These are phyloP conservation scores for Pavlovales sp. DNA, from an alignment of 208 protist species.

Conservation along the genomic window DNA sequence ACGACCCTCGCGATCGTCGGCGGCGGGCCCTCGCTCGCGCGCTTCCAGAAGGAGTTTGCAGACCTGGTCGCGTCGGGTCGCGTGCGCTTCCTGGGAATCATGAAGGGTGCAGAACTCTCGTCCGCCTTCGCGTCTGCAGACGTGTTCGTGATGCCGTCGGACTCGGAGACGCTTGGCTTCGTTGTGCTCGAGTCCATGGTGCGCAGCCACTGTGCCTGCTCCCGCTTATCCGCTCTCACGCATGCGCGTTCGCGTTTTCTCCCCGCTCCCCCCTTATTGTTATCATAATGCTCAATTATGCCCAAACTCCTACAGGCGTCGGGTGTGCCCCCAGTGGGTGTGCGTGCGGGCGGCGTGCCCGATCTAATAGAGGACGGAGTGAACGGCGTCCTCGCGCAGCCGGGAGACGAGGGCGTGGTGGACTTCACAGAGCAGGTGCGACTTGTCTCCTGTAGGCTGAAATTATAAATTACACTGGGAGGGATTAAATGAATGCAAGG, in stretches of 20 bases:
- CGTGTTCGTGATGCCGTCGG: conserved; percentile 49
- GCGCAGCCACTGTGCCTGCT: background rate
- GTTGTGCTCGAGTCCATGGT: conserved; percentile 49
- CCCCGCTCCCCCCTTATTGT: background rate
- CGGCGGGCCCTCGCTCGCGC: conserved; percentile 15
- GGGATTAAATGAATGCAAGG: no score
- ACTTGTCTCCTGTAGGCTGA: no score
- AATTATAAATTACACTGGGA: no score
- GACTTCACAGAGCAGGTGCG: conserved; percentile 2
- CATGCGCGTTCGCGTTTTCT: background rate
- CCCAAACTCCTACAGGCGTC: no score
- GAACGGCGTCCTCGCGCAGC: conserved; percentile 14
- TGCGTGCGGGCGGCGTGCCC: conserved; percentile 28
- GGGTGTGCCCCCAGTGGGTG: background rate
- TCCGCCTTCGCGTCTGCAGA: conserved; percentile 40
- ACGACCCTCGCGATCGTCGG: conserved; percentile 25
- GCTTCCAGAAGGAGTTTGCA: background rate
- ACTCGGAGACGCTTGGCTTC: conserved; percentile 46
- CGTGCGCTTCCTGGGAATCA: background rate
- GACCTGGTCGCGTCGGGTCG: background rate
- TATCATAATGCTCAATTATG: no score
- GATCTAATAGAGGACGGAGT: conserved; percentile 17
- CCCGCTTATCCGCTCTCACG: background rate
- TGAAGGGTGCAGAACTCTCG: background rate
- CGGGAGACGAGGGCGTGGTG: conserved; percentile 6